Percentiles rank a stretch among this genome's conserved stretches.
Conservation (phyloP, 352 stramenopile genomes). For the Phytophthora cactorum region DNA sequence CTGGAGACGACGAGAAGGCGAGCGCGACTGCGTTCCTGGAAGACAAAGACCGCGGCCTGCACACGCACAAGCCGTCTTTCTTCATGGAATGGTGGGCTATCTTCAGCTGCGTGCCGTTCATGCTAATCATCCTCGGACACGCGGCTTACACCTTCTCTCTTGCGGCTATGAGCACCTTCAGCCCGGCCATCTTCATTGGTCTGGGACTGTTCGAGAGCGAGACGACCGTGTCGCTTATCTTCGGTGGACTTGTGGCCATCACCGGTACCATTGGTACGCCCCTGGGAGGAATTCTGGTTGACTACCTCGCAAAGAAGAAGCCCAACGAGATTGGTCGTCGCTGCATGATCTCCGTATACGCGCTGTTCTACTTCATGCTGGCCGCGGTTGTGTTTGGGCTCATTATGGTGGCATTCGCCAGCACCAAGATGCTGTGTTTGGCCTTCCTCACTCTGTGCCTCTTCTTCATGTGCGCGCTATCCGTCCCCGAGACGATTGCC, state of each 20-base stretch:
- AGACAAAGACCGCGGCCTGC: constrained; percentile 19
- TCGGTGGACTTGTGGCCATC: constrained; percentile 83
- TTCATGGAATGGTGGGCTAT: constrained; percentile 68
- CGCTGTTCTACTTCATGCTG: constrained; percentile 76
- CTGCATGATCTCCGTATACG: constrained; percentile 60
- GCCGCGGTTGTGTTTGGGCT: constrained; percentile 59
- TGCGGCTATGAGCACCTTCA: constrained; percentile 88
- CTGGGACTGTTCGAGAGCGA: constrained; percentile 90
- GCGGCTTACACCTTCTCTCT: constrained; percentile 90
- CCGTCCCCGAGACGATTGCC: constrained; percentile 82
- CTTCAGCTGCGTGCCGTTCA: constrained; percentile 74
- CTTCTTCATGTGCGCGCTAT: constrained; percentile 79
- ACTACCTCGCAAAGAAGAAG: constrained; percentile 51
- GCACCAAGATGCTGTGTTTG: constrained; percentile 65
- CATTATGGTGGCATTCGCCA: constrained; percentile 65
- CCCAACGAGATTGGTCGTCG: constrained; percentile 41
- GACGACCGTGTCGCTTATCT: constrained; percentile 84
- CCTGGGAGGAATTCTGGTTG: constrained; percentile 83
- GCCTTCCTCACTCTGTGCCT: constrained; percentile 72
- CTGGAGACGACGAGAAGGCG: constrained; percentile 27
- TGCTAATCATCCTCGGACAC: constrained; percentile 84
- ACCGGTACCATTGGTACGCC: constrained; percentile 90
- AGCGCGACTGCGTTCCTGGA: constrained; percentile 41
- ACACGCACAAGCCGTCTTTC: constrained; percentile 46
- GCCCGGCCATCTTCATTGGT: constrained; percentile 88